Evolutionary conservation across 1,139 yeast species (phyloP), one percentile per base, ranked within the genome.

Genomic region (Hanseniaspora uvarum): DNA sequence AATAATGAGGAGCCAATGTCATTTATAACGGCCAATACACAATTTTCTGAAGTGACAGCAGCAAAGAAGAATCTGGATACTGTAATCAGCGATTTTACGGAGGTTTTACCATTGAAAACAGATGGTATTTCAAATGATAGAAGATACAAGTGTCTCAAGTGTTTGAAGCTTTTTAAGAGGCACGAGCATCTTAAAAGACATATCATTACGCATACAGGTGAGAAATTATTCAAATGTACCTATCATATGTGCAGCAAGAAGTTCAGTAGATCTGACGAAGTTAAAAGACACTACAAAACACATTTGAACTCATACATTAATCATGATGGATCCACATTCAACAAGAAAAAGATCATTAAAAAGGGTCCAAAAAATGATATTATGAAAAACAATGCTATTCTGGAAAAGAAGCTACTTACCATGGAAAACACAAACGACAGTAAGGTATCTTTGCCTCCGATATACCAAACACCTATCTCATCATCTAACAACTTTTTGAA

Each of bases 161-260:
- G 97, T 69, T 84, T 83, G 55, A 86, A 89, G 71, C 95, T 95
- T 1, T 89, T 89, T 66, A 95, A 87, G 65, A 75, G 97, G 51
- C 71, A 88, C 50, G 97, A 89, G 67, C 97, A 89, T 68, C 95
- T 87, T 66, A 88, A 96, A 18, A 78, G 97, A 62, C 97, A 89
- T 65, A 85, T 89, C 53, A 73, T 96, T 58, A 89, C 96, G 6
- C 97, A 89, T 65, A 89, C 97, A 0, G 97, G 97, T 36, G 96
- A 88, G 65, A 86, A 87, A 65, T 96, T 96, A 23, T 96, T 88
- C 64, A 80, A 80, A 47, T 89, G 97, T 68, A 77, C 83, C 7
- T 87, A 78, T 62, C 94, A 94, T 0, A 94, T 94, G 1, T 89
- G 97, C 68, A 72, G 78, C 56, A 89, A 89, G 68, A 78, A 85